Conservation (phyloP, 2,329 filamentous ascomycete genomes). For the Tolypocladium capitatum region DNA sequence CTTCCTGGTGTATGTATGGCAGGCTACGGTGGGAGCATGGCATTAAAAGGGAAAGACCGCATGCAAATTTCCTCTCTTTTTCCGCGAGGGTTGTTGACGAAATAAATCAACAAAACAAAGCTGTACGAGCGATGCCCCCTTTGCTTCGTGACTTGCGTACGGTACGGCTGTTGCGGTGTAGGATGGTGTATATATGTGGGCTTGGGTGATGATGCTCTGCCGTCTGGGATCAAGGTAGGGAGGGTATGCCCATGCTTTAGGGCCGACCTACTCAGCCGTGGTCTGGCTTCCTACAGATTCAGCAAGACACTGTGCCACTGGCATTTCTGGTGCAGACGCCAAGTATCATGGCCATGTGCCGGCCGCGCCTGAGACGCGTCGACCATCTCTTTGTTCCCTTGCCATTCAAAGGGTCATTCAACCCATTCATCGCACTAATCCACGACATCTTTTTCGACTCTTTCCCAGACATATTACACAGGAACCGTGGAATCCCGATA, state of each 20-base stretch:
- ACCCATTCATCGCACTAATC: not conserved
- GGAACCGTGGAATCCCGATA: not conserved
- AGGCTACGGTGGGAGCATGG: conserved; percentile 24
- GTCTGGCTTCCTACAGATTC: not conserved
- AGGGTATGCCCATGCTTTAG: too few relatives aligned
- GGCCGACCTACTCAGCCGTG: not conserved
- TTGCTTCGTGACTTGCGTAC: not conserved
- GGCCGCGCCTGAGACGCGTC: not conserved
- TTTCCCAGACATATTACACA: too few relatives aligned
- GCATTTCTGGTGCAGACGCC: not conserved
- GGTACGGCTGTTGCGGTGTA: not conserved
- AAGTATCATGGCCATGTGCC: not conserved
- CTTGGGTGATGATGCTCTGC: not conserved
- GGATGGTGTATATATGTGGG: not conserved
- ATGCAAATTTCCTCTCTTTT: conserved; percentile 17
- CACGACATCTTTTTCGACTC: too few relatives aligned
- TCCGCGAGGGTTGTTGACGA: conserved; percentile 23
- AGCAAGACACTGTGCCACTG: not conserved
- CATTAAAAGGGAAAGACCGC: conserved; percentile 22
- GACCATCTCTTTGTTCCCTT: too few relatives aligned
- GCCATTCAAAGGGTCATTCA: not conserved
- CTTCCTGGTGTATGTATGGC: conserved; percentile 25
- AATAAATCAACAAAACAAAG: conserved; percentile 14
- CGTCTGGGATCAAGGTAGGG: not conserved
- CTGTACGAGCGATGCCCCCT: not conserved